A percentile compares a stretch with the other conserved stretches of the same genome.
Conservation (phyloP, 2,329 filamentous ascomycete species). For the Camillea tinctor region DNA sequence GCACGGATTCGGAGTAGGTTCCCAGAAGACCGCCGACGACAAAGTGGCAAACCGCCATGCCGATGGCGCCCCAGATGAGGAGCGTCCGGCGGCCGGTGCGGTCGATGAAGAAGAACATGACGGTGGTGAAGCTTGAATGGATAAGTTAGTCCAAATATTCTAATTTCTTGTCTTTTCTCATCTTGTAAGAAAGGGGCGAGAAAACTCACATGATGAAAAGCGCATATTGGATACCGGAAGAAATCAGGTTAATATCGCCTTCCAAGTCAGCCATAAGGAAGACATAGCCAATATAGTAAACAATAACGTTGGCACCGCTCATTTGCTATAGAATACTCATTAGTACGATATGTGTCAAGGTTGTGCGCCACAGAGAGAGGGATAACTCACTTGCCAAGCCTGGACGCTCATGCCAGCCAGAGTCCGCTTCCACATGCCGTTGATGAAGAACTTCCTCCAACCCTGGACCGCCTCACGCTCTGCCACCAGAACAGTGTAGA, state of each 20-base stretch:
- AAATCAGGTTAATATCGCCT: conserved; percentile 52
- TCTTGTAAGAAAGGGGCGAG: neutral
- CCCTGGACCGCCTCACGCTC: conserved; percentile 35
- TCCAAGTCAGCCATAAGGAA: conserved; percentile 57
- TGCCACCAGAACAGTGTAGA: conserved; percentile 40
- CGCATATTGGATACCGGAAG: conserved; percentile 55
- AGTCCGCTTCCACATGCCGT: conserved; percentile 59
- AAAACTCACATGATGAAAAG: conserved; percentile 42
- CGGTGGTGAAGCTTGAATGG: conserved; percentile 39
- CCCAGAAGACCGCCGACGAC: conserved; percentile 54
- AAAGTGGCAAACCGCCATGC: conserved; percentile 63
- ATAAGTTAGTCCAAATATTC: neutral
- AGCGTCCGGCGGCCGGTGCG: conserved; percentile 60
- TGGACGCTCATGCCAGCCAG: conserved; percentile 55
- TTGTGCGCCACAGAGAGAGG: too few relatives aligned
- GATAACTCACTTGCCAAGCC: conserved; percentile 47
- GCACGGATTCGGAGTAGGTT: conserved; percentile 41
- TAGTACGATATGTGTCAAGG: too few relatives aligned
- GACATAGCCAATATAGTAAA: conserved; percentile 61
- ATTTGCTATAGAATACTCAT: conserved; percentile 38
- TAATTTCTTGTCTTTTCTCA: too few relatives aligned
- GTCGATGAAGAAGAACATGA: conserved; percentile 53
- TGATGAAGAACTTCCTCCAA: conserved; percentile 39
- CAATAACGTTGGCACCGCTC: conserved; percentile 51
- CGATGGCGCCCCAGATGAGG: conserved; percentile 62